phyloP scores from a whole-genome alignment of 1,284 basidiomycete genomes.

The Heterobasidion occidentale region DNA sequence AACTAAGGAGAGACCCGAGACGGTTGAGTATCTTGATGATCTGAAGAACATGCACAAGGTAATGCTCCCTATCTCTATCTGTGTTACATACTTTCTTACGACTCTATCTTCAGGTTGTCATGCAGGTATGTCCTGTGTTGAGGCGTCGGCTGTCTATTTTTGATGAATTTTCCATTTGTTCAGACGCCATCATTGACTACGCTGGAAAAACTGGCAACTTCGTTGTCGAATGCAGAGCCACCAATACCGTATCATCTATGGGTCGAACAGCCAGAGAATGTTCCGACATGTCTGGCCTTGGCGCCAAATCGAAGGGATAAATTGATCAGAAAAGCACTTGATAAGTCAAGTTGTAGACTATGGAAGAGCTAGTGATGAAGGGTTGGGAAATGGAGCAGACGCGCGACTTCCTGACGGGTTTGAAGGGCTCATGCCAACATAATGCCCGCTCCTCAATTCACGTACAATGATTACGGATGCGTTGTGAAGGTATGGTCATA shows the following conservation, averaged over 20 bases:
- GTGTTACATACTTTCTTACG: neutral
- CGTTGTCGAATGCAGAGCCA: constrained; percentile 20
- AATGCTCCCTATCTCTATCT: neutral
- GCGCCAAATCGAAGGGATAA: constrained; percentile 39
- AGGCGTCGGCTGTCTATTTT: neutral
- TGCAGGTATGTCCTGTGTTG: constrained; percentile 24
- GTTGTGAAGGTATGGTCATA: neutral
- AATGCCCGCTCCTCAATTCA: neutral
- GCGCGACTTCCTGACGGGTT: neutral
- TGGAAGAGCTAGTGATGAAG: constrained; percentile 14
- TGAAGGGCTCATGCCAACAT: neutral
- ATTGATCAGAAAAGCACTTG: constrained; percentile 31
- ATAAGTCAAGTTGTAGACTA: constrained; percentile 27
- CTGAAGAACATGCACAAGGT: constrained; percentile 35
- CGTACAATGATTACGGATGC: neutral
- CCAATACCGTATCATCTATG: constrained; percentile 37
- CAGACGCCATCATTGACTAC: constrained; percentile 28
- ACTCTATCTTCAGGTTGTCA: constrained; percentile 23
- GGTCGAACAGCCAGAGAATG: constrained; percentile 46
- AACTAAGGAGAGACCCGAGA: constrained; percentile 30
- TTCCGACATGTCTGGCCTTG: constrained; percentile 43
- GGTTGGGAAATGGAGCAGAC: neutral
- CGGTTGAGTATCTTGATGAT: constrained; percentile 31
- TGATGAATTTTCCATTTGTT: neutral
- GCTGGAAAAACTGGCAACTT: constrained; percentile 25